Evolutionary conservation across 164 flowering plant species (phyloP), one percentile per base, ranked within the genome.

Genomic region (Kalanchoe fedtschenkoi): DNA sequence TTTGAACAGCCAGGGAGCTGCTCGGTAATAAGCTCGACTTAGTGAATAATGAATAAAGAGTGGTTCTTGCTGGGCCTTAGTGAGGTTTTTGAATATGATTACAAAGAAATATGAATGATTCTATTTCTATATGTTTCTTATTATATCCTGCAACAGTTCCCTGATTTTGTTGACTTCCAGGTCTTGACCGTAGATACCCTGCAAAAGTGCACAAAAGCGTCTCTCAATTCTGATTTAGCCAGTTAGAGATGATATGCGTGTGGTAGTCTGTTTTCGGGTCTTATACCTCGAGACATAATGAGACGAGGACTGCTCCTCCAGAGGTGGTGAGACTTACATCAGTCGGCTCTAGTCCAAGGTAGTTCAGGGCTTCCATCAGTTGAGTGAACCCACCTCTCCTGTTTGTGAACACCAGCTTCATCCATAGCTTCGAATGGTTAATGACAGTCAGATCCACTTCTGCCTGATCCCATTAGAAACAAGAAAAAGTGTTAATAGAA

Each of bases 301-400:
- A 65, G 30, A 80, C 53, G 24, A 81, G 78, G 55, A 72, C 63
- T 19, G 76, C 81, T 54, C 88, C 91, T 53, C 64, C 66, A 54
- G 64, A 69, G 38, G 84, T 71, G n/a, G 84, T 78, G 29, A 82
- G 70, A 62, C 72, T 80, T 32, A 72, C 77, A 63, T 82, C 84
- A 7, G 68, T 78, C 51, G 80, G 66, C 43, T 80, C 87, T 38
- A 83, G 70, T 42, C 95, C 89, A 17, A 79, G 72, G 30, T 14
- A 19, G 61, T 8, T 68, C 68, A 88, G 67, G 22, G 75, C 77
- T 62, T 88, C 88, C 70, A 84, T 42, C 57, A 88, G 22, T 70
- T 63, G 75, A 8, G 79, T 78, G 60, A 90, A 76, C 14, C 78
- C 65, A 0, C 84, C 80, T 62, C 66, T 60, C 58, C 67, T 88